phyloP scores from a whole-genome alignment of 2,329 filamentous ascomycete genomes.

The Calcarisporium arbuscula region DNA sequence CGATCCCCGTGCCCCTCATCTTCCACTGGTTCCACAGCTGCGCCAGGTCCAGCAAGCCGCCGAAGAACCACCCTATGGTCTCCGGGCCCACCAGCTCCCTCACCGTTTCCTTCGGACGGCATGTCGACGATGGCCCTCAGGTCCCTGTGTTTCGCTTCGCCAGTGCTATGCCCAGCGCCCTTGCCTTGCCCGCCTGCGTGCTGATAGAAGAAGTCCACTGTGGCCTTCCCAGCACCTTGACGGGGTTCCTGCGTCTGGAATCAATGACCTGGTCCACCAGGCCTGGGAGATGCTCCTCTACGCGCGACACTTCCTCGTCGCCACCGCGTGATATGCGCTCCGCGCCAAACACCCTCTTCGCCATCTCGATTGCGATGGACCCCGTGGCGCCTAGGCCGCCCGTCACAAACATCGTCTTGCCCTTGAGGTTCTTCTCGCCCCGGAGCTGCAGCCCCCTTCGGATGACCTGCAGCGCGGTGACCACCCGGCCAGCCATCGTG shows the following conservation, averaged over 20 bases:
- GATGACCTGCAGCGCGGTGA: constrained; percentile 40
- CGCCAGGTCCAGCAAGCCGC: constrained; percentile 26
- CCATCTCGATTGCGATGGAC: constrained; percentile 39
- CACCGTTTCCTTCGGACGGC: constrained; percentile 23
- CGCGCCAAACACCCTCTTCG: constrained; percentile 43
- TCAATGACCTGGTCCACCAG: constrained; percentile 46
- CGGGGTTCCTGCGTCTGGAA: constrained; percentile 36
- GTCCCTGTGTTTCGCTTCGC: constrained; percentile 29
- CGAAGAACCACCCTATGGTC: constrained; percentile 26
- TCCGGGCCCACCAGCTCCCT: constrained; percentile 26
- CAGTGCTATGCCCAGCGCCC: constrained; percentile 32
- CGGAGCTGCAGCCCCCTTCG: constrained; percentile 29
- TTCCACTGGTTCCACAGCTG: constrained; percentile 35
- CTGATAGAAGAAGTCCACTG: constrained; percentile 45
- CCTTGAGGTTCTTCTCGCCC: constrained; percentile 32
- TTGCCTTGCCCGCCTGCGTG: constrained; percentile 34
- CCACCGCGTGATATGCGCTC: constrained; percentile 45
- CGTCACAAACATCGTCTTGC: constrained; percentile 46
- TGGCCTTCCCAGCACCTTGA: constrained; percentile 30
- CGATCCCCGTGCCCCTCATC: constrained; percentile 36
- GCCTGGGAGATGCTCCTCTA: constrained; percentile 33
- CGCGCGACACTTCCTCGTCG: constrained; percentile 43
- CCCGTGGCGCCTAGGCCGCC: constrained; percentile 44
- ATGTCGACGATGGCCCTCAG: constrained; percentile 34
- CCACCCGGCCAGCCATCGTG: constrained; percentile 25